These are phyloP conservation scores for Phoma sp. DNA, from an alignment of 2,329 filamentous ascomycete genomes.

Conservation along the genomic window DNA sequence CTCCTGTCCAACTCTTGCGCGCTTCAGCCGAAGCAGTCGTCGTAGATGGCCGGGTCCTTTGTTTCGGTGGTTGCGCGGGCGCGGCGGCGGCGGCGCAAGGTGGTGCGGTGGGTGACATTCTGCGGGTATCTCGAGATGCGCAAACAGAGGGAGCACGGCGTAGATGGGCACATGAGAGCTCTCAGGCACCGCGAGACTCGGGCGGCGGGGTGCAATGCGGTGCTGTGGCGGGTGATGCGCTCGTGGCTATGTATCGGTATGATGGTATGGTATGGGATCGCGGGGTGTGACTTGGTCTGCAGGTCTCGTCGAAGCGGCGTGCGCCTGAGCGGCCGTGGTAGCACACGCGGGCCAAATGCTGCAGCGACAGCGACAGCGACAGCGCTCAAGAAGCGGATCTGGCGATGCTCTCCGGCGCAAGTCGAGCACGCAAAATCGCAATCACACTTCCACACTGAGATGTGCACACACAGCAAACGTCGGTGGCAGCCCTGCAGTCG, in stretches of 20 bases:
- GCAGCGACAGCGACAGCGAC: background rate
- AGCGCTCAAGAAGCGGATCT: slow-evolving; percentile 16
- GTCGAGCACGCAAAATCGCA: slow-evolving; percentile 3
- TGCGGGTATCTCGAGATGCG: slow-evolving; percentile 44
- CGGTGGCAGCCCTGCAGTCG: slow-evolving; percentile 6
- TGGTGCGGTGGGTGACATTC: slow-evolving; percentile 44
- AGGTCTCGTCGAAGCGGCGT: slow-evolving; percentile 25
- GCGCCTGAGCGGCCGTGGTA: slow-evolving; percentile 19
- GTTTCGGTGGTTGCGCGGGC: slow-evolving; percentile 36
- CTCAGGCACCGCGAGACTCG: slow-evolving; percentile 35
- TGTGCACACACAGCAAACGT: slow-evolving; percentile 8
- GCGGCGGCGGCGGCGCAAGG: slow-evolving; percentile 40
- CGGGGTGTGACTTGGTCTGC: slow-evolving; percentile 29
- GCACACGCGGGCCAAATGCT: slow-evolving; percentile 22
- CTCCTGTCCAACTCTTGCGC: slow-evolving; percentile 23
- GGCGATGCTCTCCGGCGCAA: slow-evolving; percentile 24
- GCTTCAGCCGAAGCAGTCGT: slow-evolving; percentile 45
- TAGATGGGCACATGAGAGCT: slow-evolving; percentile 48
- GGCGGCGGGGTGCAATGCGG: slow-evolving; percentile 18
- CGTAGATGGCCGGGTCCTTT: slow-evolving; percentile 42
- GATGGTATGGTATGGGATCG: too few species aligned
- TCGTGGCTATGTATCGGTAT: slow-evolving; percentile 3
- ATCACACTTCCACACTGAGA: slow-evolving; percentile 8
- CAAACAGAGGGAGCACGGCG: slow-evolving; percentile 43
- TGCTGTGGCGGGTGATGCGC: slow-evolving; percentile 1